Evolutionary conservation across 164 flowering plant species (phyloP).

Genomic region (Cinnamomum micranthum): DNA sequence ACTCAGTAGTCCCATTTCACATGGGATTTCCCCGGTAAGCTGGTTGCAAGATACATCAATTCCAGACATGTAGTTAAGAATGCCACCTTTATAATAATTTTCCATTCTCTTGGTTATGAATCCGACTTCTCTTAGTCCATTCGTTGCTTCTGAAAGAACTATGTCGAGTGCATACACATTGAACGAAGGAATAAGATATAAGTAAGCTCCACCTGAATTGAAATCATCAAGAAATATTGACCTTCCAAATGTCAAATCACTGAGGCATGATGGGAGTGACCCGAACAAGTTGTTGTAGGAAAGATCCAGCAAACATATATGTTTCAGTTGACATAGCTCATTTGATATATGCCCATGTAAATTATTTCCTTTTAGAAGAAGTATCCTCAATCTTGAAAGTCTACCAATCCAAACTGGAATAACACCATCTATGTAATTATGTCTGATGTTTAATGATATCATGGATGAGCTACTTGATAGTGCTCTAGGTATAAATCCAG

Average conservation of each 20-base stretch:
- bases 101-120: neutral
- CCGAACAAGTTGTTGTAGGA: neutral
- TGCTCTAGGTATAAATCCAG: neutral
- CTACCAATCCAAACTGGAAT: conserved; percentile 10
- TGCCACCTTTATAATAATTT: neutral
- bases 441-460: neutral
- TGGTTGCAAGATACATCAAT: conserved; percentile 24
- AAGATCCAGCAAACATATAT: neutral
- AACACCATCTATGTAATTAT: conserved; percentile 12
- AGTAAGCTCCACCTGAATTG: too few relatives aligned
- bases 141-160: neutral
- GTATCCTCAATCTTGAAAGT: neutral
- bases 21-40: conserved; percentile 19
- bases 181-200: too few relatives aligned
- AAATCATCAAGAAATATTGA: too few relatives aligned
- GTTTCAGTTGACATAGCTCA: neutral
- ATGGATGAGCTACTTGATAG: neutral
- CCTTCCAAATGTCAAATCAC: neutral
- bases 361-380: neutral
- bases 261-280: neutral
- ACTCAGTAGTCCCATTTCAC: conserved; percentile 15
- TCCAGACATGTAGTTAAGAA: conserved; percentile 5
- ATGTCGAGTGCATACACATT: neutral
- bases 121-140: neutral
- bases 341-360: conserved; percentile 14